Conservation (phyloP, 371 early-diverging fungal genomes). For the Coemansia sp. region DNA sequence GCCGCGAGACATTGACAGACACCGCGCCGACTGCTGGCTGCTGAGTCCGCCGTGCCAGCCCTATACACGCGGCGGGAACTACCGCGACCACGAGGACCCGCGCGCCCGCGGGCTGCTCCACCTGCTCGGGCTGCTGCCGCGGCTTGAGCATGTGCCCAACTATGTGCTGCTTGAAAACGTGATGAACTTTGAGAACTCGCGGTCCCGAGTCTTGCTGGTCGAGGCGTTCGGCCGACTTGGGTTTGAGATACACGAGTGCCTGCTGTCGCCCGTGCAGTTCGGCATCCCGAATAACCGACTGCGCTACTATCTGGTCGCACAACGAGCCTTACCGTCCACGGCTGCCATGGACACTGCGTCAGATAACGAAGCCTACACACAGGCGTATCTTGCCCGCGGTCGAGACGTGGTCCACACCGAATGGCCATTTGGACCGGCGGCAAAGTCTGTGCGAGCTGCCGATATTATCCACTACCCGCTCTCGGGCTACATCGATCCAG, state of each 20-base stretch:
- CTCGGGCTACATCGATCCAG: slow-evolving; percentile 53
- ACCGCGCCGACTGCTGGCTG: slow-evolving; percentile 72
- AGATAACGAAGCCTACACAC: not conserved
- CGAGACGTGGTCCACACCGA: slow-evolving; percentile 49
- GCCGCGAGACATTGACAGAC: slow-evolving; percentile 60
- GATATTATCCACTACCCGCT: slow-evolving; percentile 30
- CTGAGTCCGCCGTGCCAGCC: slow-evolving; percentile 88
- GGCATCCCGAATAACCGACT: slow-evolving; percentile 70
- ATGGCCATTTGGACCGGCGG: slow-evolving; percentile 59
- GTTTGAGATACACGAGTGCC: slow-evolving; percentile 65
- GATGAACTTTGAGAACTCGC: slow-evolving; percentile 71
- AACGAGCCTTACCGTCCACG: slow-evolving; percentile 18
- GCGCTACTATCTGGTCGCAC: slow-evolving; percentile 67
- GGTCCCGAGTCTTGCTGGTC: slow-evolving; percentile 61
- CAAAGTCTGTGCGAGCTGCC: slow-evolving; percentile 9
- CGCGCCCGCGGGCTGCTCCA: slow-evolving; percentile 66
- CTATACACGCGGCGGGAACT: slow-evolving; percentile 70
- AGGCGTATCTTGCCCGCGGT: slow-evolving; percentile 38
- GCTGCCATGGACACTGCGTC: not conserved
- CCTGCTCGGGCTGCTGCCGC: slow-evolving; percentile 60
- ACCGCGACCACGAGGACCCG: slow-evolving; percentile 65
- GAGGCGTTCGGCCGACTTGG: slow-evolving; percentile 58
- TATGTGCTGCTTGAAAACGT: slow-evolving; percentile 75
- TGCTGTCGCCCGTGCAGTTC: slow-evolving; percentile 65
- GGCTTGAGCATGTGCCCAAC: slow-evolving; percentile 54